A percentile compares a stretch with the other conserved stretches of the same genome.
These are phyloP conservation scores for Lavandula angustifolia DNA, from an alignment of 257 asterid genomes.

Conservation along the genomic window DNA sequence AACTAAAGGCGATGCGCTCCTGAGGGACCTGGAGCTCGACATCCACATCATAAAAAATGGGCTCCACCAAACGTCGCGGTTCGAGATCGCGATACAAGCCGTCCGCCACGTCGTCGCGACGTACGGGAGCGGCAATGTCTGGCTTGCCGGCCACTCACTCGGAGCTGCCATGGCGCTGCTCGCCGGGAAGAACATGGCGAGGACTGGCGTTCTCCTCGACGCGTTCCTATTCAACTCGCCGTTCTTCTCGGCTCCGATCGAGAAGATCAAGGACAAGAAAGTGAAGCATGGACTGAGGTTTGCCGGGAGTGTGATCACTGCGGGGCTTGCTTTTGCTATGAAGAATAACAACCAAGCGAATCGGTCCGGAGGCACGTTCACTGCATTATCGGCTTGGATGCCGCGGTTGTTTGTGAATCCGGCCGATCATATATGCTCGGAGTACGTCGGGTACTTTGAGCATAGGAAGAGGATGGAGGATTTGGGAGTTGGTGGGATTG, in stretches of 20 bases:
- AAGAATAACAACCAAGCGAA: constrained; percentile 46
- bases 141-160: constrained; percentile 91
- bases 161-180: constrained; percentile 89
- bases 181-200: constrained; percentile 77
- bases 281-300: constrained; percentile 73
- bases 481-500: constrained; percentile 74
- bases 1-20: constrained; percentile 71
- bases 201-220: constrained; percentile 55
- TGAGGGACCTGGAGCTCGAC: constrained; percentile 70
- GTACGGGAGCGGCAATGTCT: constrained; percentile 56
- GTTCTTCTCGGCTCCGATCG: constrained; percentile 80
- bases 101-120: constrained; percentile 67
- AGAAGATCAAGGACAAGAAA: constrained; percentile 65
- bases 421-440: constrained; percentile 69
- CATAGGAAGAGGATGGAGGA: constrained; percentile 80
- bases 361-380: constrained; percentile 47
- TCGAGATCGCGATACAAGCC: constrained; percentile 71
- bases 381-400: constrained; percentile 57
- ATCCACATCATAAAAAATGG: constrained; percentile 61
- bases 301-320: constrained; percentile 81
- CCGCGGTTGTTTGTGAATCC: constrained; percentile 77
- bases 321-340: constrained; percentile 81
- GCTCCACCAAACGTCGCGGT: constrained; percentile 77
- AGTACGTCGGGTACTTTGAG: constrained; percentile 81
- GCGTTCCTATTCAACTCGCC: constrained; percentile 86